phyloP scores from a whole-genome alignment of 2,329 filamentous ascomycete species.

The Fusarium sacchari region DNA sequence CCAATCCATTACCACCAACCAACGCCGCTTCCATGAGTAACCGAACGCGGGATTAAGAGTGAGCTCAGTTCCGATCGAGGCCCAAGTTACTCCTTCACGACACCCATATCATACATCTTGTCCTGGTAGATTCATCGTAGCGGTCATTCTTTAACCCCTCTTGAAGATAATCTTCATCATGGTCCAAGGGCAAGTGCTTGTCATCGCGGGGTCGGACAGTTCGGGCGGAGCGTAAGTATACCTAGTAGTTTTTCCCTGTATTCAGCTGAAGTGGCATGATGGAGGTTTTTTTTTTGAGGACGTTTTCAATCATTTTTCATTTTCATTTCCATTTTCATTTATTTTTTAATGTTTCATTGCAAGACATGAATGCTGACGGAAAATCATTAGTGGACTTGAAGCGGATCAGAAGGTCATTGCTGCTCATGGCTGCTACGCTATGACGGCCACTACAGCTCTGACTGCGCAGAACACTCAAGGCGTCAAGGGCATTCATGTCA shows the following conservation, averaged over 20 bases:
- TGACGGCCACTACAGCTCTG: constrained; percentile 93
- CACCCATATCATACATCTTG: not conserved
- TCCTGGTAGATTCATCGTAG: no score
- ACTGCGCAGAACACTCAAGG: constrained; percentile 96
- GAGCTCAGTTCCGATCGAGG: not conserved
- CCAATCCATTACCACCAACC: no score
- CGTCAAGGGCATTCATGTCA: constrained; percentile 81
- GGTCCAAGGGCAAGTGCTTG: constrained; percentile 68
- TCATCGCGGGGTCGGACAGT: constrained; percentile 90
- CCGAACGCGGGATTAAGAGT: constrained; percentile 30
- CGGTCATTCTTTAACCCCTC: not conserved
- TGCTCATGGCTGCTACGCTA: constrained; percentile 92
- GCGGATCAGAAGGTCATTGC: constrained; percentile 96
- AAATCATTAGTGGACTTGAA: constrained; percentile 78
- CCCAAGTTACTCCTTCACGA: not conserved
- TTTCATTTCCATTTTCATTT: no score
- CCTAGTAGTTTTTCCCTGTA: not conserved
- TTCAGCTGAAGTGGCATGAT: constrained; percentile 9
- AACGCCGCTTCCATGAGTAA: not conserved
- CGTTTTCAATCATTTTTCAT: no score
- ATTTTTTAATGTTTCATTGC: not conserved
- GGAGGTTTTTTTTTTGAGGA: not conserved
- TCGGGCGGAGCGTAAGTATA: constrained; percentile 82
- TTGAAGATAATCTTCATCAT: constrained; percentile 39
- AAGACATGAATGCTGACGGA: not conserved